These are phyloP conservation scores for Trichoderma endophyticum DNA, from an alignment of 2,329 filamentous ascomycete genomes.

Conservation along the genomic window DNA sequence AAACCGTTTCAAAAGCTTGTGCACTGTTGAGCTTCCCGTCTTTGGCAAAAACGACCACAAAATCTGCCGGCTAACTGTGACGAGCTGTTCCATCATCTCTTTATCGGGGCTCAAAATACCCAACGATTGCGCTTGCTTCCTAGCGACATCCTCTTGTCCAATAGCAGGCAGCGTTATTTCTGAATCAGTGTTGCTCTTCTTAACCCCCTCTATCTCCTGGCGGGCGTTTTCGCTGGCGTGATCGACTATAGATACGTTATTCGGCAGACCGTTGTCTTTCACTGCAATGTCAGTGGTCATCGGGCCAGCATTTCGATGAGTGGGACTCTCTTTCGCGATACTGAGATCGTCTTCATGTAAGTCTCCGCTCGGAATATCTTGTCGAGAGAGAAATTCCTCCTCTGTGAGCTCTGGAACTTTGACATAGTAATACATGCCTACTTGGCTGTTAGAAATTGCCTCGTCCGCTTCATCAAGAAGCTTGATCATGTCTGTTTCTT, in stretches of 20 bases:
- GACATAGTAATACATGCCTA: background rate
- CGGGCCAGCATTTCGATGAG: background rate
- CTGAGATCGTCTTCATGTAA: background rate
- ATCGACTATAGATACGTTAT: background rate
- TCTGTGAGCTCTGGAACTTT: background rate
- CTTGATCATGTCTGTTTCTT: background rate
- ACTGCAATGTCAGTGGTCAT: background rate
- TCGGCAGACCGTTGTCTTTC: background rate
- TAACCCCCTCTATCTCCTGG: background rate
- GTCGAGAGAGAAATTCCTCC: background rate
- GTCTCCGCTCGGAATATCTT: background rate
- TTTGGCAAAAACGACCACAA: background rate
- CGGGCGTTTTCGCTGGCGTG: background rate
- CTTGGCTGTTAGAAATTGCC: background rate
- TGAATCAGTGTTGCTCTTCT: background rate
- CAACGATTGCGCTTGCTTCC: background rate
- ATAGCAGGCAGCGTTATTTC: background rate
- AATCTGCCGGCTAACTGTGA: background rate
- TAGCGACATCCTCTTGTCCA: background rate
- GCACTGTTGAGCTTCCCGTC: background rate
- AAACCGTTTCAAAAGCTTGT: background rate
- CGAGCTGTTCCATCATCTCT: background rate
- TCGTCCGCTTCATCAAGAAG: background rate
- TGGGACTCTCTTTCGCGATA: background rate
- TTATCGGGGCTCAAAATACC: background rate